Percentiles rank a stretch among this genome's conserved stretches.
phyloP scores from a whole-genome alignment of 1,284 basidiomycete genomes.

The Sporisorium exsertum region DNA sequence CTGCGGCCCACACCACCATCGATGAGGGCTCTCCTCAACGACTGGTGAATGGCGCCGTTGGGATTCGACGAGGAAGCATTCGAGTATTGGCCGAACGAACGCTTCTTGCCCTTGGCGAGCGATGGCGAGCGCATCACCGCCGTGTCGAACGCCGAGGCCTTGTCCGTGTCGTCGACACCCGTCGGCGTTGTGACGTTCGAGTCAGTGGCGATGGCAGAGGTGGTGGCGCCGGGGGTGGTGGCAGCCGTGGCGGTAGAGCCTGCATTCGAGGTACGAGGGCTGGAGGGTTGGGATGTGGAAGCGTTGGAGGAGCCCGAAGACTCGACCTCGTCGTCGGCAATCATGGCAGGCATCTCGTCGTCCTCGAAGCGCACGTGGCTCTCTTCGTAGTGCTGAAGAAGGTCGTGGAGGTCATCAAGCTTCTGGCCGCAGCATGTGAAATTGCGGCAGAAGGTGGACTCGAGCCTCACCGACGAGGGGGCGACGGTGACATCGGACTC shows the following conservation, averaged over 20 bases:
- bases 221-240: constrained; percentile 17
- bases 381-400: constrained; percentile 69
- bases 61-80: constrained; percentile 37
- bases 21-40: constrained; percentile 65
- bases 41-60: constrained; percentile 54
- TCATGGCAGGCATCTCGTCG: constrained; percentile 63
- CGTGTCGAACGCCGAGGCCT: constrained; percentile 64
- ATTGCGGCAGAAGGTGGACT: constrained; percentile 68
- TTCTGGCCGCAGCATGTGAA: constrained; percentile 67
- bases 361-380: constrained; percentile 68
- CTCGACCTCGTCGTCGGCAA: constrained; percentile 61
- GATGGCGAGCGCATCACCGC: constrained; percentile 61
- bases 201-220: constrained; percentile 7
- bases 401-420: constrained; percentile 67
- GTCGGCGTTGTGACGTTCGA: constrained; percentile 37
- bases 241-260: constrained; percentile 28
- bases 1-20: constrained; percentile 64
- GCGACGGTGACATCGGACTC: constrained; percentile 66
- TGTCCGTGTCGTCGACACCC: constrained; percentile 49
- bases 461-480: constrained; percentile 63
- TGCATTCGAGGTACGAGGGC: constrained; percentile 54
- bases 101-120: constrained; percentile 64
- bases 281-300: constrained; percentile 57
- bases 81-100: constrained; percentile 62
- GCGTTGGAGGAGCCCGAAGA: constrained; percentile 56